A percentile compares a stretch with the other conserved stretches of the same genome.
These are phyloP conservation scores for Colletotrichum sp. DNA, from an alignment of 2,329 filamentous ascomycete species.

Conservation along the genomic window DNA sequence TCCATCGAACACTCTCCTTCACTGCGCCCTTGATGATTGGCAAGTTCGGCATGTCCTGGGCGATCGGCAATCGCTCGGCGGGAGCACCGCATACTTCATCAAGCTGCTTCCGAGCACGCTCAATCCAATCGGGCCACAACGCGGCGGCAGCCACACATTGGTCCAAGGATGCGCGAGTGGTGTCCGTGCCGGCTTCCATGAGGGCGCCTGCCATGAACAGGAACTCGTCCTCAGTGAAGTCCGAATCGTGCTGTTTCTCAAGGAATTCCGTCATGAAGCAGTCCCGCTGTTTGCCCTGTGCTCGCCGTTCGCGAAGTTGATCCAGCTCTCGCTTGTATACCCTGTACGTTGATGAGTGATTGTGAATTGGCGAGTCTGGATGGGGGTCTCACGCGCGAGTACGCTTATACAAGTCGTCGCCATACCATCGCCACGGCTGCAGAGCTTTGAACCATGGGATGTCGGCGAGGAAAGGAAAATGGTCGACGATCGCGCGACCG, in stretches of 20 bases:
- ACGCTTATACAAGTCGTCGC: not conserved
- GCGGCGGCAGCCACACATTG: not conserved
- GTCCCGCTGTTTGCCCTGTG: not conserved
- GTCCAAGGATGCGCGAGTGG: not conserved
- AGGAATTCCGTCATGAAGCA: not conserved
- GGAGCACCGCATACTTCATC: not conserved
- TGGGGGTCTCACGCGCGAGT: not conserved
- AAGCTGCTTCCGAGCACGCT: not conserved
- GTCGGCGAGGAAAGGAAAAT: not conserved
- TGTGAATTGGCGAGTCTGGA: not conserved
- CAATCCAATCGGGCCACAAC: not conserved
- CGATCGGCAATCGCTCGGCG: not conserved
- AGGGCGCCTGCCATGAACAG: not conserved
- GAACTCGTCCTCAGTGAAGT: not conserved
- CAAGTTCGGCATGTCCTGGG: not conserved
- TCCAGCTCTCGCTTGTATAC: not conserved
- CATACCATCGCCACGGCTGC: not conserved
- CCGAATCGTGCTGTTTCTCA: not conserved
- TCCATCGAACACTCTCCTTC: not conserved
- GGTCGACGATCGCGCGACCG: not conserved
- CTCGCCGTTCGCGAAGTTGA: not conserved
- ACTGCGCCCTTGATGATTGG: not conserved
- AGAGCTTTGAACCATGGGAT: not conserved
- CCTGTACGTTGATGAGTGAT: not conserved
- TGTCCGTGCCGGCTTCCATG: not conserved